Conservation (phyloP, 495 filamentous ascomycete genomes). For the Daldinia bambusicola region DNA sequence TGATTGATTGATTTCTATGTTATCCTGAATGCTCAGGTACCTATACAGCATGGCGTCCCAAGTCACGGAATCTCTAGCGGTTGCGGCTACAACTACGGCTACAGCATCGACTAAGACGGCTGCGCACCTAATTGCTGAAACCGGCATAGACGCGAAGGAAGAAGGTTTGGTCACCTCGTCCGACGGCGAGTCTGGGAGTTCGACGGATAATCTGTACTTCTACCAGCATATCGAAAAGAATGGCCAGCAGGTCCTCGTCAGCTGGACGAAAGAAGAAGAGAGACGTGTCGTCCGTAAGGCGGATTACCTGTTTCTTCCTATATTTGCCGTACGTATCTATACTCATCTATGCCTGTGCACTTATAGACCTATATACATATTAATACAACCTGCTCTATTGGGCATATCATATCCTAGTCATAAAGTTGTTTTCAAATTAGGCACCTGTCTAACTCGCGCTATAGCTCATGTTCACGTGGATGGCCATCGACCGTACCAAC, state of each 20-base stretch:
- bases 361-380: neutral
- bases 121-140: constrained; percentile 12
- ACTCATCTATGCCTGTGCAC: neutral
- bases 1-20: neutral
- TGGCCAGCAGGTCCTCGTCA: constrained; percentile 24
- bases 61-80: constrained; percentile 29
- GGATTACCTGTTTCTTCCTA: constrained; percentile 32
- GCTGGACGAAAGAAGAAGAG: constrained; percentile 36
- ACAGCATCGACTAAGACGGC: constrained; percentile 21
- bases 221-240: constrained; percentile 30
- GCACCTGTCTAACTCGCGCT: neutral
- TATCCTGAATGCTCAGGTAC: neutral
- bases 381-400: too few relatives aligned
- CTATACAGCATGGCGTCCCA: constrained; percentile 21
- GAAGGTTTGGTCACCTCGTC: constrained; percentile 6
- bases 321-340: constrained; percentile 30
- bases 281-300: constrained; percentile 32
- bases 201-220: constrained; percentile 13
- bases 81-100: constrained; percentile 9
- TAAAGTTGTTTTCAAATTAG: neutral
- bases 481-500: constrained; percentile 36
- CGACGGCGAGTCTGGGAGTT: constrained; percentile 18
- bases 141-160: constrained; percentile 16
- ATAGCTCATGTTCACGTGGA: constrained; percentile 37
- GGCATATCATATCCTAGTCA: too few relatives aligned